Conservation (phyloP, 306 rosid genomes). For the Trichosanthes truncata region DNA sequence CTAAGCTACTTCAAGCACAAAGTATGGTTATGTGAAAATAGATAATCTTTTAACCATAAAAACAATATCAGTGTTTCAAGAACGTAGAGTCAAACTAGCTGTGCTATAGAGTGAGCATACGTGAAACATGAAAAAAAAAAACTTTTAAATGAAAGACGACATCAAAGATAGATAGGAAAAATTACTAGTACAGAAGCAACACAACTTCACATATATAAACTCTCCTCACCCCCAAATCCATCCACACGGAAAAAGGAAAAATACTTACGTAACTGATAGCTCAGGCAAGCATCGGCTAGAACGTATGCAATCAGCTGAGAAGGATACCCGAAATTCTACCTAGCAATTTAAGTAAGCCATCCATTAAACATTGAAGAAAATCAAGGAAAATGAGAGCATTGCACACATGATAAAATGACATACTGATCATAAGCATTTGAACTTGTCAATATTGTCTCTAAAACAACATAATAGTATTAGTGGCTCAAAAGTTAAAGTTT, state of each 20-base stretch:
- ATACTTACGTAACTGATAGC: constrained; percentile 72
- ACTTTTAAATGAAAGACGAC: background rate
- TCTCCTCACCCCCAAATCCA: background rate
- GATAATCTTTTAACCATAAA: background rate
- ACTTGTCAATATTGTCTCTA: background rate
- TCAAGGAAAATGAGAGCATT: background rate
- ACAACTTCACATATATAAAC: background rate
- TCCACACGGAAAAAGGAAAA: constrained; percentile 15
- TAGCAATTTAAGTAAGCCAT: constrained; percentile 18
- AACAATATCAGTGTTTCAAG: background rate
- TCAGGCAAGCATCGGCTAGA: constrained; percentile 69
- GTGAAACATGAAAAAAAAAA: background rate
- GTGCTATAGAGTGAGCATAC: background rate
- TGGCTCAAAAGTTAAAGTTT: background rate
- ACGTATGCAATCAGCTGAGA: constrained; percentile 60
- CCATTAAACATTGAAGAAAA: constrained; percentile 6
- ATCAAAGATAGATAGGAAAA: background rate
- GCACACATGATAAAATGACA: background rate
- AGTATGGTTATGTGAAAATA: background rate
- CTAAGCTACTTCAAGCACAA: background rate
- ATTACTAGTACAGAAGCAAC: background rate
- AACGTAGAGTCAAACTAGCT: background rate
- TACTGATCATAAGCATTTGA: background rate
- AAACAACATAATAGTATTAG: background rate
- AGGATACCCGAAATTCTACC: constrained; percentile 70